A percentile compares a stretch with the other conserved stretches of the same genome.
These are phyloP conservation scores for Linnemannia hyalina DNA, from an alignment of 192 early-diverging fungal genomes.

Conservation along the genomic window DNA sequence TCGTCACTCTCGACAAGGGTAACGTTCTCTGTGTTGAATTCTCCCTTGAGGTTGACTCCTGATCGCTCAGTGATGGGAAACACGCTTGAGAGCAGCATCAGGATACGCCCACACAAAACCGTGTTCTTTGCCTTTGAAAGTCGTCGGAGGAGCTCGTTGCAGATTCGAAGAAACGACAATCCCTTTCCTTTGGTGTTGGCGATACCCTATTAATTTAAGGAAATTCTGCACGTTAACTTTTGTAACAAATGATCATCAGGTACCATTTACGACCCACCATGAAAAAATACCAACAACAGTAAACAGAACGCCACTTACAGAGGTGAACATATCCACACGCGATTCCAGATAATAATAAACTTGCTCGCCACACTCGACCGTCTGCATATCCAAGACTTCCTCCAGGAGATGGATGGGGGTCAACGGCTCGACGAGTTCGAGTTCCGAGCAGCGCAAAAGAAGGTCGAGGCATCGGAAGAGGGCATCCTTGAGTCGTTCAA, in stretches of 20 bases:
- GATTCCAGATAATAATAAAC: constrained; percentile 78
- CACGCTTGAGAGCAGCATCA: constrained; percentile 87
- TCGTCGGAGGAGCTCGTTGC: constrained; percentile 91
- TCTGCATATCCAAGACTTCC: constrained; percentile 76
- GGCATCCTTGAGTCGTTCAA: constrained; percentile 18
- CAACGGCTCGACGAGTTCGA: constrained; percentile 28
- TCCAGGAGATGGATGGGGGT: constrained; percentile 71
- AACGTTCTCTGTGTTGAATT: constrained; percentile 82
- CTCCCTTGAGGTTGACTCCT: constrained; percentile 89
- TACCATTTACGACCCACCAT: background rate
- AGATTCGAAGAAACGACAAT: constrained; percentile 83
- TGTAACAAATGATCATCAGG: background rate
- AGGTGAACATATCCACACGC: constrained; percentile 63
- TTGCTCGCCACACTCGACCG: constrained; percentile 64
- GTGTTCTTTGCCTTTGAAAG: constrained; percentile 88
- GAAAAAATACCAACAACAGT: background rate
- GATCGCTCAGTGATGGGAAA: constrained; percentile 91
- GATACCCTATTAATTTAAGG: constrained; percentile 65
- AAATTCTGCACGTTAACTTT: background rate
- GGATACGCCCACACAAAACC: constrained; percentile 87
- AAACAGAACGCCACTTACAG: constrained; percentile 51
- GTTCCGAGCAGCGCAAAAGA: constrained; percentile 41
- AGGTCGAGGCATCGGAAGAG: constrained; percentile 48
- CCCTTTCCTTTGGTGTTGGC: constrained; percentile 86
- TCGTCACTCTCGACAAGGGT: constrained; percentile 66